Conservation (phyloP, 257 asterid genomes). For the Mitragyna speciosa region DNA sequence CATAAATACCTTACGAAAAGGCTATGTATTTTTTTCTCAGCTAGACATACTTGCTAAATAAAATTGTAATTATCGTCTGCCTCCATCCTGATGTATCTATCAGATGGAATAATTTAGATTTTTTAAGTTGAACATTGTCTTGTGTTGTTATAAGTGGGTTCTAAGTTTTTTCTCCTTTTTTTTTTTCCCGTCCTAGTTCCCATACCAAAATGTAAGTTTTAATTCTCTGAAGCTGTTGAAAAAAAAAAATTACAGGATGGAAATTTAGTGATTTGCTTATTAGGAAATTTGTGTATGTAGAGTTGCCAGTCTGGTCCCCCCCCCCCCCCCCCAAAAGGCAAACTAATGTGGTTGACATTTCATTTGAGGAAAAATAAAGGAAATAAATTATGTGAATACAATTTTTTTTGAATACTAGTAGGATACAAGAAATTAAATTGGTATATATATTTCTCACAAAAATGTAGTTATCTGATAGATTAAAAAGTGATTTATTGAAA, state of each 20-base stretch:
- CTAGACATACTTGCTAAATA: background rate
- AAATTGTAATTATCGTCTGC: too few species aligned
- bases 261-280: background rate
- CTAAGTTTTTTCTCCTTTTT: background rate
- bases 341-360: background rate
- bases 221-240: background rate
- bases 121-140: background rate
- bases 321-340: background rate
- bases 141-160: background rate
- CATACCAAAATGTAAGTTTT: background rate
- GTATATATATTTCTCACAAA: background rate
- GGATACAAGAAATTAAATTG: background rate
- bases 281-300: background rate
- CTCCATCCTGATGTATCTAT: too few species aligned
- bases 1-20: background rate
- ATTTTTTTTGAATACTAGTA: too few species aligned
- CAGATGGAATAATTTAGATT: too few species aligned
- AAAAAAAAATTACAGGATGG: background rate
- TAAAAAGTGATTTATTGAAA: background rate
- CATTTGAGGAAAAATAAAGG: background rate
- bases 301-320: background rate
- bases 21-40: too few species aligned
- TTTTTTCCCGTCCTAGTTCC: too few species aligned
- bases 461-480: background rate
- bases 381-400: background rate